Conservation (phyloP, 352 stramenopile genomes). For the Phytophthora crassamura region DNA sequence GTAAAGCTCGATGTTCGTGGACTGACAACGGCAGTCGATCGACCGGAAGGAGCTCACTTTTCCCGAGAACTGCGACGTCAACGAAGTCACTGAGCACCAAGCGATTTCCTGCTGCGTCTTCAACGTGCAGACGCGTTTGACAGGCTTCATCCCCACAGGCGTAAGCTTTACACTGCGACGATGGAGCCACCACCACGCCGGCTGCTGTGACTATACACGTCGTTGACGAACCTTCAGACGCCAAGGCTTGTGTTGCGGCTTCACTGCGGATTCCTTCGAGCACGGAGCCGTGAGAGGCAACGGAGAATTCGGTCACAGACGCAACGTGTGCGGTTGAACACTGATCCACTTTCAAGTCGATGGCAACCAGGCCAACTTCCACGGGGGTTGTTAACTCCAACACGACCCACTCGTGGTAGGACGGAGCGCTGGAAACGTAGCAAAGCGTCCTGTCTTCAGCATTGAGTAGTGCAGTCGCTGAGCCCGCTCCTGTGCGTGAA, state of each 20-base stretch:
- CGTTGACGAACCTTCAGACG: background rate
- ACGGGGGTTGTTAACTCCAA: constrained; percentile 54
- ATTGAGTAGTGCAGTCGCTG: constrained; percentile 41
- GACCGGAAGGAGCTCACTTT: constrained; percentile 45
- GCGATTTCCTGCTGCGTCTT: constrained; percentile 17
- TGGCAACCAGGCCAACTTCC: constrained; percentile 58
- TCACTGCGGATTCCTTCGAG: constrained; percentile 43
- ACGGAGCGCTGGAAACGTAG: constrained; percentile 48
- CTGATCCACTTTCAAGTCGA: constrained; percentile 45
- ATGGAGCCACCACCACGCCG: constrained; percentile 19
- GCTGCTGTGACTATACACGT: constrained; percentile 39
- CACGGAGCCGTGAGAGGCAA: constrained; percentile 48
- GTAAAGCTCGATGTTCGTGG: constrained; percentile 55
- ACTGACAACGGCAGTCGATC: constrained; percentile 52
- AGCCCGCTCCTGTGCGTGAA: constrained; percentile 39
- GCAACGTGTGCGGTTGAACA: constrained; percentile 45
- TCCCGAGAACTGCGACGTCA: constrained; percentile 55
- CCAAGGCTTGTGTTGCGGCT: constrained; percentile 16
- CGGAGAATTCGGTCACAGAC: constrained; percentile 44
- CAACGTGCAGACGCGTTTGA: constrained; percentile 15
- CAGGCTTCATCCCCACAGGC: constrained; percentile 44
- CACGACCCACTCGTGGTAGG: constrained; percentile 76
- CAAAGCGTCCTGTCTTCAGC: constrained; percentile 37
- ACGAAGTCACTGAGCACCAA: constrained; percentile 63
- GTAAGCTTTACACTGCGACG: constrained; percentile 29